phyloP scores from a whole-genome alignment of 139 green algal genomes.

The Ettlia oleoabundans region DNA sequence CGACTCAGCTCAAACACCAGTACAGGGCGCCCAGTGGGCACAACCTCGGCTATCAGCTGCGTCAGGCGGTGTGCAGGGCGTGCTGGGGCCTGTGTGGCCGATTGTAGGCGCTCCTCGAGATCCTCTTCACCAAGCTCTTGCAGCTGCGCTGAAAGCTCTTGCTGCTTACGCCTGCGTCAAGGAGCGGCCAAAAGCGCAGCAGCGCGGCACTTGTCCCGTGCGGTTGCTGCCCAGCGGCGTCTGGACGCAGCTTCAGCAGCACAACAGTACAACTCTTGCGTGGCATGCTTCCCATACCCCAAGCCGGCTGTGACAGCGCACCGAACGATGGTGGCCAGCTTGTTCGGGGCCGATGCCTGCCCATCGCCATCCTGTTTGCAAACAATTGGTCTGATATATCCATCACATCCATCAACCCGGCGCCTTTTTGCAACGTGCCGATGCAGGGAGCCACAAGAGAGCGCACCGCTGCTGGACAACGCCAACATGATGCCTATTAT shows the following conservation, averaged over 20 bases:
- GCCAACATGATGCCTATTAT: too few relatives aligned
- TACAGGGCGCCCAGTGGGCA: constrained; percentile 30
- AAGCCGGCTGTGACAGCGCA: background rate
- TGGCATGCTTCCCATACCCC: background rate
- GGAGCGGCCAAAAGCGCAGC: background rate
- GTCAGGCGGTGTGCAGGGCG: constrained; percentile 64
- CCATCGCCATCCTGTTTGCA: background rate
- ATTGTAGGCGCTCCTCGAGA: constrained; percentile 72
- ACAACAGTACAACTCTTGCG: too few relatives aligned
- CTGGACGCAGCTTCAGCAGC: background rate
- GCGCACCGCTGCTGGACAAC: background rate
- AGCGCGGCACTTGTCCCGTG: background rate
- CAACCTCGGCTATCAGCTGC: constrained; percentile 56
- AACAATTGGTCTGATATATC: background rate
- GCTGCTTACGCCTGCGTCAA: constrained; percentile 57
- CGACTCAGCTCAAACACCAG: constrained; percentile 60
- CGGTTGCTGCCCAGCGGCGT: background rate
- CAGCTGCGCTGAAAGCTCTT: constrained; percentile 47
- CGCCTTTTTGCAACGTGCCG: too few relatives aligned
- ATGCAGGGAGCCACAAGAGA: too few relatives aligned
- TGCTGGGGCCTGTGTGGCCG: constrained; percentile 44
- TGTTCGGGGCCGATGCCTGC: background rate
- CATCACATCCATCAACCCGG: background rate
- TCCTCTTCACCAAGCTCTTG: constrained; percentile 61
- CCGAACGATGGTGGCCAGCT: background rate